A percentile compares a stretch with the other conserved stretches of the same genome.
These are phyloP conservation scores for Yamadazyma sp. DNA, from an alignment of 1,139 yeast species.

Conservation along the genomic window DNA sequence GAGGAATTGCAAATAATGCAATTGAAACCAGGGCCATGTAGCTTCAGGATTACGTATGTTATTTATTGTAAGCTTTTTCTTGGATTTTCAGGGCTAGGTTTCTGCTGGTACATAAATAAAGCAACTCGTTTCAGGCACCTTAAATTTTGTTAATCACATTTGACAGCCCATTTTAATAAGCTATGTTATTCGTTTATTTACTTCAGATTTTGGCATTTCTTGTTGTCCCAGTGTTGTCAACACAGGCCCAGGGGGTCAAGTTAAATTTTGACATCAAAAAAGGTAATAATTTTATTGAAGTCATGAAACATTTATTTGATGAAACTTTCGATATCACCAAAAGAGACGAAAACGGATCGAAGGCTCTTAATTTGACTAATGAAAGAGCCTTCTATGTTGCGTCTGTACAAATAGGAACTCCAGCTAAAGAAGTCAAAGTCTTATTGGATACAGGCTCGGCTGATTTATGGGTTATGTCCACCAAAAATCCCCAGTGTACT, in stretches of 20 bases:
- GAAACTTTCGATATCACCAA: slow-evolving; percentile 5
- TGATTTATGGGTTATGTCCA: slow-evolving; percentile 58
- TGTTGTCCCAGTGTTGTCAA: slow-evolving; percentile 16
- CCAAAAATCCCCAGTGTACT: slow-evolving; percentile 23
- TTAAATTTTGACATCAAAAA: slow-evolving; percentile 29
- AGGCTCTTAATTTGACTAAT: slow-evolving; percentile 13
- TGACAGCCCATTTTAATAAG: background rate
- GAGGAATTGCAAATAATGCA: background rate
- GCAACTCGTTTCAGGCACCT: too few species aligned
- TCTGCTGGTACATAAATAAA: background rate
- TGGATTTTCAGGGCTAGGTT: background rate
- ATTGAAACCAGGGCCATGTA: background rate
- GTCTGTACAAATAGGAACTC: slow-evolving; percentile 54
- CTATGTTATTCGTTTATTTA: slow-evolving; percentile 18
- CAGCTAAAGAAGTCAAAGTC: slow-evolving; percentile 50
- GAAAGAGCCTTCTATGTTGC: slow-evolving; percentile 31
- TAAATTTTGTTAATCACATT: background rate
- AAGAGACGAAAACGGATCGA: slow-evolving; percentile 12
- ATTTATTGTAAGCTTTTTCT: background rate
- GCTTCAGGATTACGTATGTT: background rate
- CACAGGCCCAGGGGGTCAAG: slow-evolving; percentile 22
- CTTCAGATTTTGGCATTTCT: slow-evolving; percentile 11
- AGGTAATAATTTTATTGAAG: slow-evolving; percentile 22
- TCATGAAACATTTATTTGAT: slow-evolving; percentile 17
- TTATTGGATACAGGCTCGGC: slow-evolving; percentile 69